Conservation (phyloP, 176 grass and related monocot genomes). For the Phragmites australis region DNA sequence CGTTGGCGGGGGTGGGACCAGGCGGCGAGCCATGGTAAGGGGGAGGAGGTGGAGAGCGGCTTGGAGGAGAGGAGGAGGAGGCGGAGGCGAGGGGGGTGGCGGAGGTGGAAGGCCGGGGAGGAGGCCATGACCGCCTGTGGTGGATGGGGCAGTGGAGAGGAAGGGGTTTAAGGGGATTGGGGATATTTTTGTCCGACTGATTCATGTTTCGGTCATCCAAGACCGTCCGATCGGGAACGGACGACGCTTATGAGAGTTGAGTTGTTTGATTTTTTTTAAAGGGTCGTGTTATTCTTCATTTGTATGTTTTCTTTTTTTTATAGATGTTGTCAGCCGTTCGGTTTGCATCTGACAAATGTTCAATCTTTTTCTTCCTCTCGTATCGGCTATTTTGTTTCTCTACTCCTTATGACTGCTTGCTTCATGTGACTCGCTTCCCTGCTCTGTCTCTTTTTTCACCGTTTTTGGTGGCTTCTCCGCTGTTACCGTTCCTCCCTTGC, state of each 20-base stretch:
- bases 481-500: too few species aligned
- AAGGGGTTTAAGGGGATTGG: slow-evolving; percentile 35
- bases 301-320: too few species aligned
- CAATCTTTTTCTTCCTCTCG: too few species aligned
- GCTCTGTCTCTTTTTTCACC: too few species aligned
- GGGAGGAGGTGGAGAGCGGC: slow-evolving; percentile 29
- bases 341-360: too few species aligned
- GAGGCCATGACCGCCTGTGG: slow-evolving; percentile 44
- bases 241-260: neutral
- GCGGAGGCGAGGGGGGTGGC: slow-evolving; percentile 48
- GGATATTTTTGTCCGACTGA: slow-evolving; percentile 27
- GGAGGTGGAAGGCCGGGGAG: slow-evolving; percentile 52
- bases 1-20: slow-evolving; percentile 37
- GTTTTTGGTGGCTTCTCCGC: too few species aligned
- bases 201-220: too few species aligned
- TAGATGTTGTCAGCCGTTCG: too few species aligned
- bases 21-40: slow-evolving; percentile 56
- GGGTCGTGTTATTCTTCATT: too few species aligned
- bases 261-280: neutral
- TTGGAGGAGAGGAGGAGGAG: slow-evolving; percentile 39
- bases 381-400: too few species aligned
- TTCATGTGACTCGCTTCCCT: too few species aligned
- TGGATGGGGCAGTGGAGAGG: neutral
- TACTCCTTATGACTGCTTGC: too few species aligned
- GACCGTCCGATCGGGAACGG: neutral